phyloP scores from a whole-genome alignment of 2,329 filamentous ascomycete species.

The Byssochlamys sp. region DNA sequence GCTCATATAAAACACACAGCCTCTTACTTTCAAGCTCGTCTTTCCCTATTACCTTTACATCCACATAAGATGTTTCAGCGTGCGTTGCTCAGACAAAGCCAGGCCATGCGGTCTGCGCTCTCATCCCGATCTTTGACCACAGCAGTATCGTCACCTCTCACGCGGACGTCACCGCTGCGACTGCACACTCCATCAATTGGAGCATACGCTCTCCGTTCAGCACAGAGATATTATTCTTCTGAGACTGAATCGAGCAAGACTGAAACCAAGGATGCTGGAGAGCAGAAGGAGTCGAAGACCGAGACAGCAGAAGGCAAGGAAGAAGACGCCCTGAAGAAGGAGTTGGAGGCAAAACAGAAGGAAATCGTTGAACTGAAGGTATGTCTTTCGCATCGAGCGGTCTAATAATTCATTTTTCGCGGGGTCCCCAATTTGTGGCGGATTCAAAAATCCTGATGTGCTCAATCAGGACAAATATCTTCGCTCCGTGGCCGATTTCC shows the following conservation, averaged over 20 bases:
- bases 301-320: conserved; percentile 37
- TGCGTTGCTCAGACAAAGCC: conserved; percentile 33
- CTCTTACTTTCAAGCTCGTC: neutral
- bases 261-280: conserved; percentile 5
- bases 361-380: conserved; percentile 81
- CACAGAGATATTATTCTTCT: conserved; percentile 35
- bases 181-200: conserved; percentile 18
- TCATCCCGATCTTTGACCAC: conserved; percentile 24
- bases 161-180: conserved; percentile 26
- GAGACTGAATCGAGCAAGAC: conserved; percentile 22
- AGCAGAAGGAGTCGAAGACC: conserved; percentile 24
- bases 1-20: neutral
- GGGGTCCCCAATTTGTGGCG: neutral
- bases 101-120: conserved; percentile 27
- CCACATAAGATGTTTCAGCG: conserved; percentile 32
- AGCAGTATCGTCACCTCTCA: conserved; percentile 20
- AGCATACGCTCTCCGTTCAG: conserved; percentile 24
- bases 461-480: conserved; percentile 74
- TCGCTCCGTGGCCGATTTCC: conserved; percentile 89
- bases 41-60: conserved; percentile 2
- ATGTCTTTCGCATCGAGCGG: conserved; percentile 13
- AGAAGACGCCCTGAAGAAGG: conserved; percentile 49
- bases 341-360: conserved; percentile 62
- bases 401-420: neutral
- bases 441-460: neutral